phyloP scores from a whole-genome alignment of 2,329 filamentous ascomycete genomes.

The Aspergillus melleus region DNA sequence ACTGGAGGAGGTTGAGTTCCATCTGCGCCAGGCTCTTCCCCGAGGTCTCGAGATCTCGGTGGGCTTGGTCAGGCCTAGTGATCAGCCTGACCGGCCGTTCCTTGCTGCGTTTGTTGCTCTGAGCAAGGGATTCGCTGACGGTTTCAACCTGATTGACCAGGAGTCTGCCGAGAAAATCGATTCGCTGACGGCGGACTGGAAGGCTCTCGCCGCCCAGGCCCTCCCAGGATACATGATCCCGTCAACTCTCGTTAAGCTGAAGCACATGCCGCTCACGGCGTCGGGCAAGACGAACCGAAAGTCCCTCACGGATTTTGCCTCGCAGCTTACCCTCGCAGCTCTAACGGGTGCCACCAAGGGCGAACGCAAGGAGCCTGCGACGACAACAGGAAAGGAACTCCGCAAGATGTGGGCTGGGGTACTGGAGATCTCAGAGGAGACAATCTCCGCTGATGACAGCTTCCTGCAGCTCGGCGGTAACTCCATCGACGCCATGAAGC shows the following conservation, averaged over 20 bases:
- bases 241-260: conserved; percentile 5
- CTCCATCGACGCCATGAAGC: conserved; percentile 13
- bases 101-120: conserved; percentile 12
- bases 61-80: conserved; percentile 5
- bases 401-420: conserved; percentile 10
- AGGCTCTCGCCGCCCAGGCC: background rate
- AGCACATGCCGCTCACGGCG: conserved; percentile 8
- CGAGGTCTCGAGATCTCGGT: conserved; percentile 4
- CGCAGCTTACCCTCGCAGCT: conserved; percentile 2
- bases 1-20: conserved; percentile 31
- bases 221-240: conserved; percentile 16
- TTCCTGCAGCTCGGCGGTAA: conserved; percentile 13
- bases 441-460: conserved; percentile 7
- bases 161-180: conserved; percentile 2
- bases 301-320: conserved; percentile 7
- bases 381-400: conserved; percentile 1
- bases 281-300: conserved; percentile 14
- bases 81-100: conserved; percentile 9
- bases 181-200: conserved; percentile 8
- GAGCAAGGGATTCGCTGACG: conserved; percentile 7
- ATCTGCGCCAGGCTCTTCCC: conserved; percentile 6
- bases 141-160: conserved; percentile 3
- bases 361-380: conserved; percentile 8
- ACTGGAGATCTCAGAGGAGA: background rate
- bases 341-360: conserved; percentile 4